Evolutionary conservation across 1,284 basidiomycete species (phyloP).

Genomic region (Takashimella tepidaria): DNA sequence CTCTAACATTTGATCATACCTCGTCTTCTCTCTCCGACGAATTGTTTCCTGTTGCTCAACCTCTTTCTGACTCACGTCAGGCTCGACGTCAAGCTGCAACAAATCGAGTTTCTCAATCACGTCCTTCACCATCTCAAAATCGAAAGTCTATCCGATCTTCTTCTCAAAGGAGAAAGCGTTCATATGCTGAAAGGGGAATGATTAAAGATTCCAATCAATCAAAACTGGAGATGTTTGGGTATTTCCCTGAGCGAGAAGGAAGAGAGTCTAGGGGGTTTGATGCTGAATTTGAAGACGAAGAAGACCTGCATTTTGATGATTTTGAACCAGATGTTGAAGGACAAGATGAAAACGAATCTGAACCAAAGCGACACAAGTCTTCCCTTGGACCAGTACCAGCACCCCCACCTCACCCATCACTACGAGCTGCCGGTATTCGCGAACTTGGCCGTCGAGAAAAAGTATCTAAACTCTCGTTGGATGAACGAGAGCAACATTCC

Average conservation of each 20-base stretch:
- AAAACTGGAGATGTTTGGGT: slow-evolving; percentile 35
- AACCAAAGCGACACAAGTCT: background rate
- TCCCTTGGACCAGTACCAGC: slow-evolving; percentile 22
- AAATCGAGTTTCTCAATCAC: background rate
- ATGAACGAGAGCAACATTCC: too few species aligned
- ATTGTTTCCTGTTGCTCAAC: background rate
- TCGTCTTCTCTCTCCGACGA: background rate
- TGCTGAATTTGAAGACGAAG: slow-evolving; percentile 32
- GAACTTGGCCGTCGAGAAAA: slow-evolving; percentile 23
- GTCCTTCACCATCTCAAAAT: background rate
- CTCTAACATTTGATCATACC: background rate
- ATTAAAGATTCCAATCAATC: slow-evolving; percentile 15
- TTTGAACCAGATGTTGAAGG: too few species aligned
- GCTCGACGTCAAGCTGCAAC: background rate
- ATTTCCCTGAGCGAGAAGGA: slow-evolving; percentile 12
- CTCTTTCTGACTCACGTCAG: background rate
- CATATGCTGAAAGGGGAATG: too few species aligned
- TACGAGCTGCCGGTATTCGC: slow-evolving; percentile 30
- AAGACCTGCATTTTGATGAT: slow-evolving; percentile 27
- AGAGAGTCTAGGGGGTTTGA: slow-evolving; percentile 16
- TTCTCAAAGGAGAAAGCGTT: too few species aligned
- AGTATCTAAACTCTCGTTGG: background rate
- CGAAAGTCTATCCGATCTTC: too few species aligned
- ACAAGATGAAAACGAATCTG: slow-evolving; percentile 12
- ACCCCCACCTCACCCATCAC: slow-evolving; percentile 33